Evolutionary conservation across 805 yeast genomes (phyloP).

Genomic region (Saturnispora silvae): DNA sequence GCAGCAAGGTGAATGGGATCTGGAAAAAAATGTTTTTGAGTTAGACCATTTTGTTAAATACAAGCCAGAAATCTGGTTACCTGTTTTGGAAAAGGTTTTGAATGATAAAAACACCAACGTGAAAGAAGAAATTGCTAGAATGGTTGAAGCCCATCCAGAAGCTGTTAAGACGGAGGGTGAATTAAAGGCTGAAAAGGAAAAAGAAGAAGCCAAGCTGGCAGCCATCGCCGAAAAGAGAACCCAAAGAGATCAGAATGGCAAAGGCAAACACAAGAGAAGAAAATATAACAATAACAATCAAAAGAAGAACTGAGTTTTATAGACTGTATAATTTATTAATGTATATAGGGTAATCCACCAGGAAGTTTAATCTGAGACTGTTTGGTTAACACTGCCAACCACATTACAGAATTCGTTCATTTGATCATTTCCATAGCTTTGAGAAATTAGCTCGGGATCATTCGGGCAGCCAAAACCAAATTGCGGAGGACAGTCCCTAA

Average conservation of each 20-base stretch:
- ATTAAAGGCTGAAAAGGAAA: slow-evolving; percentile 4
- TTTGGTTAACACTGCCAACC: no score
- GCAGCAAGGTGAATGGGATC: slow-evolving; percentile 77
- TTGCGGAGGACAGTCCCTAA: slow-evolving; percentile 71
- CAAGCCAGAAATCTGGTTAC: slow-evolving; percentile 60
- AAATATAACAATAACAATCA: neutral
- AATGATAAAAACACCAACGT: slow-evolving; percentile 31
- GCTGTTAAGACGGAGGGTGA: slow-evolving; percentile 6
- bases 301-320: neutral
- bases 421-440: no score
- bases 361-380: no score
- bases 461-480: slow-evolving; percentile 71
- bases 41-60: slow-evolving; percentile 53
- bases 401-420: no score
- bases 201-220: slow-evolving; percentile 5
- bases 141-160: slow-evolving; percentile 16
- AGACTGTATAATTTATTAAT: neutral
- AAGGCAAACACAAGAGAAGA: slow-evolving; percentile 3
- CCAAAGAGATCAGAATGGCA: neutral
- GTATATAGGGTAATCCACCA: no score
- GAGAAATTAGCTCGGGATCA: slow-evolving; percentile 23
- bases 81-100: slow-evolving; percentile 46
- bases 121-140: slow-evolving; percentile 27
- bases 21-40: slow-evolving; percentile 58
- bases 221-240: slow-evolving; percentile 4